These are phyloP conservation scores for Trametes pubescens DNA, from an alignment of 1,284 basidiomycete genomes.

Conservation along the genomic window DNA sequence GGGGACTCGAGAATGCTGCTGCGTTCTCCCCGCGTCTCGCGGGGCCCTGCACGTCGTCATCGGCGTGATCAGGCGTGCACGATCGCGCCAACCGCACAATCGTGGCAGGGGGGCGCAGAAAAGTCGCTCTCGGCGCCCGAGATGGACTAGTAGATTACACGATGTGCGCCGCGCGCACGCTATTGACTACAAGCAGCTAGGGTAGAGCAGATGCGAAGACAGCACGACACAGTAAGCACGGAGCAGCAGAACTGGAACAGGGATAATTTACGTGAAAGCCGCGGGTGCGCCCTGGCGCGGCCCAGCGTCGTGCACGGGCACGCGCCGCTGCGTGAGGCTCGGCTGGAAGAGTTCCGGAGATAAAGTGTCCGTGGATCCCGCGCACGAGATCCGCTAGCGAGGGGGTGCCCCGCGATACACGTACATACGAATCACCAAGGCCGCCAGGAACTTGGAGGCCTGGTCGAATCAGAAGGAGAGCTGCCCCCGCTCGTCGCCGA, in stretches of 20 bases:
- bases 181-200: slow-evolving; percentile 28
- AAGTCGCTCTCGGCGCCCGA: slow-evolving; percentile 14
- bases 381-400: background rate
- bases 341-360: slow-evolving; percentile 8
- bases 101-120: slow-evolving; percentile 13
- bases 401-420: background rate
- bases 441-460: slow-evolving; percentile 25
- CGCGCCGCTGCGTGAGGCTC: background rate
- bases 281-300: slow-evolving; percentile 8
- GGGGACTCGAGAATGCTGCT: slow-evolving; percentile 4
- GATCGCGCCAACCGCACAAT: slow-evolving; percentile 15
- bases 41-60: slow-evolving; percentile 16
- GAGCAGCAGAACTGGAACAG: slow-evolving; percentile 19
- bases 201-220: slow-evolving; percentile 19
- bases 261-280: slow-evolving; percentile 28
- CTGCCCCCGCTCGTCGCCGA: slow-evolving; percentile 25
- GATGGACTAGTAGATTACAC: slow-evolving; percentile 25
- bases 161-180: slow-evolving; percentile 17
- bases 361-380: background rate
- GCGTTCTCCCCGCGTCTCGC: slow-evolving; percentile 2
- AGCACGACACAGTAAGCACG: slow-evolving; percentile 13
- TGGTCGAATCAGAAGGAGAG: slow-evolving; percentile 45
- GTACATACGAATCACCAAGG: slow-evolving; percentile 25
- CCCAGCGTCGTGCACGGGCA: background rate
- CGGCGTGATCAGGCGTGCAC: slow-evolving; percentile 19